These are phyloP conservation scores for Stachybotrys echinatus DNA, from an alignment of 2,329 filamentous ascomycete species.

Conservation along the genomic window DNA sequence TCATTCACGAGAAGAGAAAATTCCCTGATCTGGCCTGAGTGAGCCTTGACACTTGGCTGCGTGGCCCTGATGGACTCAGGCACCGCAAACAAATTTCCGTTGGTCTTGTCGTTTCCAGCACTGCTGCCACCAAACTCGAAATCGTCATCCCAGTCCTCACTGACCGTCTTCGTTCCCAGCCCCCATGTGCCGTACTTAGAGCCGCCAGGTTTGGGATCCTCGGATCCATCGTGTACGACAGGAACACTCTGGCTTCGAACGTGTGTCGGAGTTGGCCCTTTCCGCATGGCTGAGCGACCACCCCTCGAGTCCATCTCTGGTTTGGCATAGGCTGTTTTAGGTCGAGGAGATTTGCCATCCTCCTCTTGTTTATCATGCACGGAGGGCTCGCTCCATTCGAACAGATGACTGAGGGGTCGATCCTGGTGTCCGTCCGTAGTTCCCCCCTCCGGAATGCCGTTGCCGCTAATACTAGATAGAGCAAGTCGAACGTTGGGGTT, in stretches of 20 bases:
- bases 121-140: slow-evolving; percentile 64
- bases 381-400: slow-evolving; percentile 71
- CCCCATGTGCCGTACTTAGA: slow-evolving; percentile 80
- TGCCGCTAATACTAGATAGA: slow-evolving; percentile 48
- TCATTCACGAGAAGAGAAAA: slow-evolving; percentile 78
- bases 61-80: slow-evolving; percentile 75
- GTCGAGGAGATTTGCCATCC: slow-evolving; percentile 55
- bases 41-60: slow-evolving; percentile 75
- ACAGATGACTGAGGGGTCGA: slow-evolving; percentile 62
- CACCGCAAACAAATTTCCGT: slow-evolving; percentile 35
- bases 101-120: slow-evolving; percentile 27
- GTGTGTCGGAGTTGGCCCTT: slow-evolving; percentile 63
- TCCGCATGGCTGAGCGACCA: slow-evolving; percentile 61
- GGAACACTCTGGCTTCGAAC: slow-evolving; percentile 79
- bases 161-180: slow-evolving; percentile 70
- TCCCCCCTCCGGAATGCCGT: slow-evolving; percentile 28
- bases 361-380: slow-evolving; percentile 55
- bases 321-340: slow-evolving; percentile 72
- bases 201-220: slow-evolving; percentile 46
- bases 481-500: slow-evolving; percentile 50
- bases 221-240: slow-evolving; percentile 58
- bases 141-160: slow-evolving; percentile 87
- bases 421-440: slow-evolving; percentile 22
- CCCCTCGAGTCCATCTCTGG: slow-evolving; percentile 66
- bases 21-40: slow-evolving; percentile 79